Evolutionary conservation across 179 eudicot genomes (phyloP).

Genomic region (Corrigiola litoralis): DNA sequence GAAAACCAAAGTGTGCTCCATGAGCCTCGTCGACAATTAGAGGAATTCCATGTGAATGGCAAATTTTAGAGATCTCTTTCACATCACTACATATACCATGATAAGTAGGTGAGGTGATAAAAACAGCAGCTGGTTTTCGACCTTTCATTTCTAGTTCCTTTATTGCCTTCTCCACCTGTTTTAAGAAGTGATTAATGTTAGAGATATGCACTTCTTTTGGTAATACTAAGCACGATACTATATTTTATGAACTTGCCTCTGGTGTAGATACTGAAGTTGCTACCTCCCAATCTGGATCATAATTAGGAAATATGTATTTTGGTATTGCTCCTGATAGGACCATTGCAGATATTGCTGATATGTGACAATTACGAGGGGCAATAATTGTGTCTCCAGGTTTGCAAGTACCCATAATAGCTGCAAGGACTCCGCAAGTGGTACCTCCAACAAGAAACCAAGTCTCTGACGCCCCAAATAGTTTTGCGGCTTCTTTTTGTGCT

Average conservation of each 20-base stretch:
- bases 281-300: neutral
- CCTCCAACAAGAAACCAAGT: slow-evolving; percentile 83
- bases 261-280: neutral
- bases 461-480: slow-evolving; percentile 61
- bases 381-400: slow-evolving; percentile 55
- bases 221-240: neutral
- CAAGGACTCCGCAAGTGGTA: slow-evolving; percentile 69
- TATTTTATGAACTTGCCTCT: neutral
- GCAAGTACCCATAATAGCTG: slow-evolving; percentile 65
- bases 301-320: slow-evolving; percentile 45
- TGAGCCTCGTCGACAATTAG: neutral
- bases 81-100: neutral
- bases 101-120: neutral
- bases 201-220: too few species aligned
- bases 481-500: slow-evolving; percentile 58
- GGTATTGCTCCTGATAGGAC: slow-evolving; percentile 56
- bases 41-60: neutral
- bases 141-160: neutral
- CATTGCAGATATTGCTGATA: slow-evolving; percentile 60
- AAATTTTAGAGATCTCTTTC: neutral
- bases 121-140: neutral
- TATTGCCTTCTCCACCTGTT: neutral
- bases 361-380: slow-evolving; percentile 61
- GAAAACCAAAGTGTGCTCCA: neutral
- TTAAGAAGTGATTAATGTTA: neutral